Evolutionary conservation across 179 eudicot genomes (phyloP).

Genomic region (Nepenthes alata): DNA sequence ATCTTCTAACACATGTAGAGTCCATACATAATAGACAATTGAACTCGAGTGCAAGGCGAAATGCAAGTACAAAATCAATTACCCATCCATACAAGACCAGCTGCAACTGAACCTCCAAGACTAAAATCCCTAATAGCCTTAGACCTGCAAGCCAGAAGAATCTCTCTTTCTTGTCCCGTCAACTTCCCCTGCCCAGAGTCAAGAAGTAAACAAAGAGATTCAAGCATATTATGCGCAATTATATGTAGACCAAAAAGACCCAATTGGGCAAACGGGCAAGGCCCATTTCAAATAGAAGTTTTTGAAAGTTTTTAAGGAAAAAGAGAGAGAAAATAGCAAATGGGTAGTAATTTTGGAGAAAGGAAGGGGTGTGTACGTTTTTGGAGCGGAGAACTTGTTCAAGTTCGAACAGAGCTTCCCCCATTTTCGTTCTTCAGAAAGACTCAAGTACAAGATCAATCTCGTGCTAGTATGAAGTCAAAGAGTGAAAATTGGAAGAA

Average conservation of each 20-base stretch:
- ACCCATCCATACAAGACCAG: conserved; percentile 23
- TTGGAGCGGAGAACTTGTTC: conserved; percentile 22
- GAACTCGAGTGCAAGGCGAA: too few species aligned
- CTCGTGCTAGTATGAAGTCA: conserved; percentile 11
- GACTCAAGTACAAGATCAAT: too few species aligned
- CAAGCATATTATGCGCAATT: too few species aligned
- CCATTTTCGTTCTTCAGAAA: conserved; percentile 13
- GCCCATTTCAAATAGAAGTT: too few species aligned
- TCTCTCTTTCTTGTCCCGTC: conserved; percentile 28
- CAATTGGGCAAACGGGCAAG: too few species aligned
- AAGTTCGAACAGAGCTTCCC: conserved; percentile 25
- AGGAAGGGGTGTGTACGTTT: conserved; percentile 10
- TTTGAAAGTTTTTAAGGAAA: too few species aligned
- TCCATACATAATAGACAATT: too few species aligned
- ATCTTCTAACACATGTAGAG: too few species aligned
- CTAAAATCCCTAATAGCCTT: conserved; percentile 18
- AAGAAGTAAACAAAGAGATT: too few species aligned
- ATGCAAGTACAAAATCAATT: not conserved
- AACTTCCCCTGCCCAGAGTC: conserved; percentile 16
- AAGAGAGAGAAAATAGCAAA: too few species aligned
- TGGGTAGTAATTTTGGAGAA: too few species aligned
- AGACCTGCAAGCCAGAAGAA: conserved; percentile 20
- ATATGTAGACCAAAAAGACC: too few species aligned
- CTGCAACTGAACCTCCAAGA: conserved; percentile 17
- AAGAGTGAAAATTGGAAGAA: not conserved